Percentiles rank a stretch among this genome's conserved stretches.
phyloP scores from a whole-genome alignment of 306 rosid species.

The Malus sylvestris region DNA sequence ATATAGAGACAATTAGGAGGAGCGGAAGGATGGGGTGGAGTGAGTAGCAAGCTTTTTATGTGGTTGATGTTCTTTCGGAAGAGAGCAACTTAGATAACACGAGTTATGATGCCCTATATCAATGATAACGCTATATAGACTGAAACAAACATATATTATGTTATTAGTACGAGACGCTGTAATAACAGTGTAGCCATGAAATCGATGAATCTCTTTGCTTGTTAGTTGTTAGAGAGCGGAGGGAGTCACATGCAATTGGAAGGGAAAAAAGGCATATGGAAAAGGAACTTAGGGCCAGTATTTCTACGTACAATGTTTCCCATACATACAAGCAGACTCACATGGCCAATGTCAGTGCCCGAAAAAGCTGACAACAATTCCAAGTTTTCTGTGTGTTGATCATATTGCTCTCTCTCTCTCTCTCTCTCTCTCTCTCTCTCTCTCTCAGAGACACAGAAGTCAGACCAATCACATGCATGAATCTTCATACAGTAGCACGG shows the following conservation, averaged over 20 bases:
- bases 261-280: background rate
- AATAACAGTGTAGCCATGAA: no score
- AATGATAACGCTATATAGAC: no score
- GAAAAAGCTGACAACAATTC: background rate
- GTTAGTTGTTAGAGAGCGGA: background rate
- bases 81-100: no score
- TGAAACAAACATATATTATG: no score
- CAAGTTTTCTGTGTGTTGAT: background rate
- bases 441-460: no score
- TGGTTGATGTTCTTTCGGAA: no score
- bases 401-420: background rate
- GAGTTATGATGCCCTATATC: no score
- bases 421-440: background rate
- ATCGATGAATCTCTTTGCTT: background rate
- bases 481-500: no score
- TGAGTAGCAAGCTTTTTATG: background rate
- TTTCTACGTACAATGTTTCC: background rate
- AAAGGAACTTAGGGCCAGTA: background rate
- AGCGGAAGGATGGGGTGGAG: background rate
- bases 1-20: background rate
- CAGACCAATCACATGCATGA: conserved; percentile 4
- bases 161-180: no score
- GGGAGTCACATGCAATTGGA: background rate
- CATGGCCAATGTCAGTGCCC: conserved; percentile 5
- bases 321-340: background rate